phyloP scores from a whole-genome alignment of 257 asterid genomes.

The Scutellaria barbata region DNA sequence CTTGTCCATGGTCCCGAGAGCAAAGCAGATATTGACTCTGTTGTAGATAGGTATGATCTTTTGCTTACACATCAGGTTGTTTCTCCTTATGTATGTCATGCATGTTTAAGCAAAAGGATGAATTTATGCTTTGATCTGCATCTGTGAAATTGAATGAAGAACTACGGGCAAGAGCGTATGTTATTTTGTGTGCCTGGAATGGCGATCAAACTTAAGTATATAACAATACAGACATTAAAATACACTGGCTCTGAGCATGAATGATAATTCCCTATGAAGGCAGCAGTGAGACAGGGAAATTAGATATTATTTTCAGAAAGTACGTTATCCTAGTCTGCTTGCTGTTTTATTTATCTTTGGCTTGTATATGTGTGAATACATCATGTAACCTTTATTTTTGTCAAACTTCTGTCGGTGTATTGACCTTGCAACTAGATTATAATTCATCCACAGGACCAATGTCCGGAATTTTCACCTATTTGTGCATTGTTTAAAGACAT shows the following conservation, averaged over 20 bases:
- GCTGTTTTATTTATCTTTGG: slow-evolving; percentile 23
- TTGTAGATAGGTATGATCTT: slow-evolving; percentile 70
- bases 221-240: not conserved
- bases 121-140: slow-evolving; percentile 30
- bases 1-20: slow-evolving; percentile 97
- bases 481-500: slow-evolving; percentile 3
- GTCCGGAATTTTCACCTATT: not conserved
- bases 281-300: not conserved
- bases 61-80: not conserved
- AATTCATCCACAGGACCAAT: not conserved
- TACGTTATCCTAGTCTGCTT: slow-evolving; percentile 25
- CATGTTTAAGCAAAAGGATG: slow-evolving; percentile 16
- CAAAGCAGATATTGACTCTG: slow-evolving; percentile 80
- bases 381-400: not conserved
- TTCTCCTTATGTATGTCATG: slow-evolving; percentile 25
- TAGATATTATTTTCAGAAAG: not conserved
- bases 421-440: slow-evolving; percentile 7
- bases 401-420: not conserved
- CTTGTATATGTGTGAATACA: slow-evolving; percentile 7
- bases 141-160: slow-evolving; percentile 27
- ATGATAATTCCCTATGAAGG: slow-evolving; percentile 15
- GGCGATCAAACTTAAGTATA: slow-evolving; percentile 1
- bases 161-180: not conserved
- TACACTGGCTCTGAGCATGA: slow-evolving; percentile 4
- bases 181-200: not conserved